Percentiles rank a stretch among this genome's conserved stretches.
Evolutionary conservation across 2,329 filamentous ascomycete species (phyloP).

Genomic region (Trichoderma atrobrunneum): DNA sequence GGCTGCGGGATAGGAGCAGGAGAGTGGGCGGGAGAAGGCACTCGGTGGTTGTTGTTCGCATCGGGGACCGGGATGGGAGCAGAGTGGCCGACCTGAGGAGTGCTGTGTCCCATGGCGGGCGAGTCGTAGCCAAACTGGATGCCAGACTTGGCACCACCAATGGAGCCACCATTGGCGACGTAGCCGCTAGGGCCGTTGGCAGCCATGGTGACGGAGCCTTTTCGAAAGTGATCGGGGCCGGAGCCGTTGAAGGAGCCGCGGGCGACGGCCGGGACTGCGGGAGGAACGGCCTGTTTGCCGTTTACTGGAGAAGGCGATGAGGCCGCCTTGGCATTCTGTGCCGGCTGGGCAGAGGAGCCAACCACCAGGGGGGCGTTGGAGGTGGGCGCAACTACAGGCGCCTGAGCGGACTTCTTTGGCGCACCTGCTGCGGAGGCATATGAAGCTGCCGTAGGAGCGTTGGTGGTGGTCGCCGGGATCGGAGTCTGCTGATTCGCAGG

Average conservation of each 20-base stretch:
- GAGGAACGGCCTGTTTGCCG: constrained; percentile 71
- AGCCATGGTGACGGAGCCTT: constrained; percentile 88
- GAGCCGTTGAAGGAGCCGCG: constrained; percentile 67
- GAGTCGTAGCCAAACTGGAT: constrained; percentile 81
- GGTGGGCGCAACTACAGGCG: constrained; percentile 60
- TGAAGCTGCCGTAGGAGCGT: constrained; percentile 57
- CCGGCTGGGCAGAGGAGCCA: constrained; percentile 49
- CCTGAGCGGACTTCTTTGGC: constrained; percentile 60
- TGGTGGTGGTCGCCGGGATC: constrained; percentile 56
- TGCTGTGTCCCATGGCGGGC: constrained; percentile 64
- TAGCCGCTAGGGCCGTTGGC: constrained; percentile 74
- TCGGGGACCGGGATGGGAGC: constrained; percentile 60
- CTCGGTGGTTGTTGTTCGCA: constrained; percentile 57
- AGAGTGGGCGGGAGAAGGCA: constrained; percentile 81
- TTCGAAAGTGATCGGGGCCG: constrained; percentile 71
- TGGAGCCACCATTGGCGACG: constrained; percentile 69
- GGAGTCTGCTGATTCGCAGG: constrained; percentile 53
- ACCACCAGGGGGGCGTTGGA: constrained; percentile 54
- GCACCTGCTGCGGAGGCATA: constrained; percentile 66
- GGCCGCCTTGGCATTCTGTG: constrained; percentile 56
- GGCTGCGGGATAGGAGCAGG: constrained; percentile 93
- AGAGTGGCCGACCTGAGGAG: constrained; percentile 55
- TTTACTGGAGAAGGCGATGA: constrained; percentile 77
- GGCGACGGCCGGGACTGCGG: constrained; percentile 65
- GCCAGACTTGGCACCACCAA: constrained; percentile 56